These are phyloP conservation scores for Penicillium ochrochloron DNA, from an alignment of 495 filamentous ascomycete species.

Conservation along the genomic window DNA sequence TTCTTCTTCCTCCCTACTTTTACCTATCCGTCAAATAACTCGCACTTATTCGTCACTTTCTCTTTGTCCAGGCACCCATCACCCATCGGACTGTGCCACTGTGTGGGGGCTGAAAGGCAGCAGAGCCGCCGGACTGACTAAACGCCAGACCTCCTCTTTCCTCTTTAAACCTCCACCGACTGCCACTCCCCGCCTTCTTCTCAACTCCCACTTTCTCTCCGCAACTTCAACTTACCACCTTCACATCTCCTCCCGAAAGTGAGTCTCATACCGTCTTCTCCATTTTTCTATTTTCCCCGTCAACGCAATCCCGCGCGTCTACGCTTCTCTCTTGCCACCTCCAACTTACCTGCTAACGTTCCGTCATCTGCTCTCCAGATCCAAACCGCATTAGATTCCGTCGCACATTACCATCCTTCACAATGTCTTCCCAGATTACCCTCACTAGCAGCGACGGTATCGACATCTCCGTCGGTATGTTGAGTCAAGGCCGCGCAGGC, in stretches of 20 bases:
- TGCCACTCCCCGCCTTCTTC: conserved; percentile 3
- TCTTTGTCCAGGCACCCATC: background rate
- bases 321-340: background rate
- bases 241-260: background rate
- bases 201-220: background rate
- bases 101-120: conserved; percentile 7
- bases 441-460: conserved; percentile 63
- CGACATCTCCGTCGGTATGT: conserved; percentile 60
- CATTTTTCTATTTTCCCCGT: background rate
- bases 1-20: background rate
- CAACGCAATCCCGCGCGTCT: background rate
- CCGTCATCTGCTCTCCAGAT: background rate
- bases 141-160: background rate
- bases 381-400: background rate
- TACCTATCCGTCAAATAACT: background rate
- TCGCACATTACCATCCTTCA: background rate
- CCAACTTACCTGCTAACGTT: background rate
- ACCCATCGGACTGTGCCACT: background rate
- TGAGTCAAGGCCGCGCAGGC: background rate
- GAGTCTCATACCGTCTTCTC: background rate
- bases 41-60: too few relatives aligned
- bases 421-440: conserved; percentile 40
- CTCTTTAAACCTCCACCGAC: background rate
- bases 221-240: background rate
- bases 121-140: conserved; percentile 7